Evolutionary conservation across 306 rosid genomes (phyloP), one percentile per base, ranked within the genome.

Genomic region (Castanea crenata): DNA sequence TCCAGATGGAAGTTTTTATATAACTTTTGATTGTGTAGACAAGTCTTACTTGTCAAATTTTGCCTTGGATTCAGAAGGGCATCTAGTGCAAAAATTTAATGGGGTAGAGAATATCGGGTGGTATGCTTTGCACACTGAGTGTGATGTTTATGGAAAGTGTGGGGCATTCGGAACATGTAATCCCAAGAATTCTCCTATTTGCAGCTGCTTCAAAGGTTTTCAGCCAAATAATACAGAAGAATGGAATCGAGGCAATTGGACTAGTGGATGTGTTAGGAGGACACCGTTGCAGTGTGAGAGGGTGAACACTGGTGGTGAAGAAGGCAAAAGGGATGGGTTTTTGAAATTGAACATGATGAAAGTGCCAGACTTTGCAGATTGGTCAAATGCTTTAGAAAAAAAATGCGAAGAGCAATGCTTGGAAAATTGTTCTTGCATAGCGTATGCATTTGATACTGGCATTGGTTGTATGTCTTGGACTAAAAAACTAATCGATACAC

Each of bases 191-290:
- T 44, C 35, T 1, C 81, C 88, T 4, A 12, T 76, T 20, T 88
- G 94, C 56, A 63, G 31, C 1, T 91, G 91, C 56, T 68, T 85
- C 54, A 34, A 8, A 7, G 97, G 93, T 75, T 91, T 84, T 69
- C 41, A 27, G 29, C 82, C 92, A 0, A 80, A 49, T 44, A 79
- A 87, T 23, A 10, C 1, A 0, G 65, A 68, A 41, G 87, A 77
- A 3, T 81, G 85, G 87, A 58, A 46, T 1, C 20, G 0, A 0
- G 56, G 62, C 0, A 57, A 59, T 20, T 82, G 82, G 78, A 70
- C 76, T 0, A 57, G 15, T 32, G 84, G 88, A 5, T 87, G 87
- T 71, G 59, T 72, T 55, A 74, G 77, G 7, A 49, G 3, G 21
- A 46, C 18, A 15, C 69, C 55, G 1, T 73, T 88, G 73, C 18